phyloP scores from a whole-genome alignment of 225 moss, liverwort and hornwort genomes.

The Sphagnum tenellum region DNA sequence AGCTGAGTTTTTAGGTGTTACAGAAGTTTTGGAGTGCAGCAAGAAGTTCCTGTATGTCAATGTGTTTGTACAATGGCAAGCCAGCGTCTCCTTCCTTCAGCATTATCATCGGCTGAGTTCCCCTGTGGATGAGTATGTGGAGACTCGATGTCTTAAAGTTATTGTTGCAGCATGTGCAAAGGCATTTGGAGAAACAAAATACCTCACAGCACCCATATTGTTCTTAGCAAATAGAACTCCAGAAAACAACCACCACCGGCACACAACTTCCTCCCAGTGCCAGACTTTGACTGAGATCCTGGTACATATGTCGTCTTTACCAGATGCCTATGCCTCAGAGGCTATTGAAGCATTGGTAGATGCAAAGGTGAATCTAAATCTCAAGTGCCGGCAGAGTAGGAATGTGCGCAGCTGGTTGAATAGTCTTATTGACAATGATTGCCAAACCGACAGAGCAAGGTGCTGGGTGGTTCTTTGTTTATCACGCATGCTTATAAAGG shows the following conservation, averaged over 20 bases:
- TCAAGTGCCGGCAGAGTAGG: conserved; percentile 79
- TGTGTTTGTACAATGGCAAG: conserved; percentile 77
- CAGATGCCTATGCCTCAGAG: conserved; percentile 59
- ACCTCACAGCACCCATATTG: conserved; percentile 66
- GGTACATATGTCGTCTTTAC: conserved; percentile 60
- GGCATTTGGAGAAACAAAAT: conserved; percentile 74
- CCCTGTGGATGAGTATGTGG: conserved; percentile 86
- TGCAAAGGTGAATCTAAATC: conserved; percentile 67
- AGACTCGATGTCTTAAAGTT: conserved; percentile 82
- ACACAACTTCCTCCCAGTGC: conserved; percentile 34
- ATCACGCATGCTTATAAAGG: conserved; percentile 47
- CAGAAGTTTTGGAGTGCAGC: conserved; percentile 70
- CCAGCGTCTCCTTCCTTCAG: conserved; percentile 65
- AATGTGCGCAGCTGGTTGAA: conserved; percentile 81
- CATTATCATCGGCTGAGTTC: conserved; percentile 47
- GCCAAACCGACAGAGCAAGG: conserved; percentile 31
- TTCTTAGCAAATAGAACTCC: conserved; percentile 39
- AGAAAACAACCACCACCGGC: conserved; percentile 33
- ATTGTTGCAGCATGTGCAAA: conserved; percentile 74
- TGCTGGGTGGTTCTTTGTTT: conserved; percentile 79
- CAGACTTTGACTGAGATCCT: conserved; percentile 74
- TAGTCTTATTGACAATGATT: conserved; percentile 49
- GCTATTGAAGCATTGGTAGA: conserved; percentile 75
- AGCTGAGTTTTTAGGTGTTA: conserved; percentile 78
- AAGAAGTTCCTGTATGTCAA: conserved; percentile 79